phyloP scores from a whole-genome alignment of 352 stramenopile genomes.

The Phytopythium aichiense region DNA sequence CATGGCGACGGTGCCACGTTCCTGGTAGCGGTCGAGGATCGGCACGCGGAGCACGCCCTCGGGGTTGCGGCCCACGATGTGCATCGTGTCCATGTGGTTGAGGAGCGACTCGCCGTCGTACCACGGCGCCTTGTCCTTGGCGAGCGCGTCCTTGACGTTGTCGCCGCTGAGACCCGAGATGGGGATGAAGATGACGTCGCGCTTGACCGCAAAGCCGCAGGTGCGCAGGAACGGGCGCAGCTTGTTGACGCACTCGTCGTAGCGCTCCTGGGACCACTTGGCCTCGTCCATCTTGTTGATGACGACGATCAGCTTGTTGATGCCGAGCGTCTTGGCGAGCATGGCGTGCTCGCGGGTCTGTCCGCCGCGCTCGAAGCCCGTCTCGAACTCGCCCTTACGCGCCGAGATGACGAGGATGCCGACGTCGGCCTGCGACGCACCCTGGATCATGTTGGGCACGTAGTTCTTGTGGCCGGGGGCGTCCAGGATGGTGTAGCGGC shows the following conservation, averaged over 20 bases:
- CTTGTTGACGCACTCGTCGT: slow-evolving; percentile 91
- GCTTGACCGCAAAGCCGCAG: slow-evolving; percentile 98
- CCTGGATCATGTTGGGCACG: slow-evolving; percentile 98
- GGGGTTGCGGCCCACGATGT: slow-evolving; percentile 89
- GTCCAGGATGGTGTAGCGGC: slow-evolving; percentile 98
- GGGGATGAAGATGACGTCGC: slow-evolving; percentile 97
- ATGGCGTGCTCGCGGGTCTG: slow-evolving; percentile 99
- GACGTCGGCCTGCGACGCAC: slow-evolving; percentile 96
- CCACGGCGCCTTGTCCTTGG: slow-evolving; percentile 80
- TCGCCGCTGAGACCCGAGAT: slow-evolving; percentile 95
- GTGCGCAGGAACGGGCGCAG: slow-evolving; percentile 92
- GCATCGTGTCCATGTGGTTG: slow-evolving; percentile 89
- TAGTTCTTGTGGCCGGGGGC: slow-evolving; percentile 99
- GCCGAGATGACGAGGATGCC: slow-evolving; percentile 96
- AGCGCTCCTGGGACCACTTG: slow-evolving; percentile 93
- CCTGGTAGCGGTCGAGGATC: slow-evolving; percentile 96
- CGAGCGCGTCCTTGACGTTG: slow-evolving; percentile 94
- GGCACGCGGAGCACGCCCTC: slow-evolving; percentile 92
- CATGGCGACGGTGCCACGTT: slow-evolving; percentile 96
- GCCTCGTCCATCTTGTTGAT: slow-evolving; percentile 99
- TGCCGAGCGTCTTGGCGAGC: slow-evolving; percentile 98
- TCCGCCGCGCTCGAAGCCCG: slow-evolving; percentile 97
- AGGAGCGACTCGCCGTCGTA: slow-evolving; percentile 96
- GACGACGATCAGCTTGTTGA: slow-evolving; percentile 97
- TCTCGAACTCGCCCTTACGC: slow-evolving; percentile 98